phyloP scores from a whole-genome alignment of 495 filamentous ascomycete species.

The Tuber umbilicatum region DNA sequence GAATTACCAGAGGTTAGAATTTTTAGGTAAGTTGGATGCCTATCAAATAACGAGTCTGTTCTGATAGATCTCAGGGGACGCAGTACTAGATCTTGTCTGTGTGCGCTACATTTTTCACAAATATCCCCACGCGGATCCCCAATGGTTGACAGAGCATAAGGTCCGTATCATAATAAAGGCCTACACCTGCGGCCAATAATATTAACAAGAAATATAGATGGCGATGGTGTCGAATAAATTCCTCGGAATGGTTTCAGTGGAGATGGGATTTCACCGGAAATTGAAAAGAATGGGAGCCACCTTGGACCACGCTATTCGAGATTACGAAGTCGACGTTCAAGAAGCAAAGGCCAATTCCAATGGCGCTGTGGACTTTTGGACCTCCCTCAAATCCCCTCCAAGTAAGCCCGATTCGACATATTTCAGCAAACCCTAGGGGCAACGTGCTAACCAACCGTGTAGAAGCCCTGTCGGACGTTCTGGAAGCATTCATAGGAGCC shows the following conservation, averaged over 20 bases:
- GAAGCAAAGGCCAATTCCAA: constrained; percentile 50
- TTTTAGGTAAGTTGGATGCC: constrained; percentile 47
- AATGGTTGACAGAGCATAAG: constrained; percentile 98
- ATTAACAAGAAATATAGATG: constrained; percentile 52
- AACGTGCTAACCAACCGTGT: not conserved
- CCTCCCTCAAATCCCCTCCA: constrained; percentile 60
- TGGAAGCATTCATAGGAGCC: constrained; percentile 85
- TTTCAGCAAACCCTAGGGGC: not conserved
- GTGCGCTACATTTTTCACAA: constrained; percentile 71
- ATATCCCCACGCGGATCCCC: constrained; percentile 74
- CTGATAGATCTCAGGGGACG: constrained; percentile 53
- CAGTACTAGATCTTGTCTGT: constrained; percentile 80
- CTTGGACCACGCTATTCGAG: constrained; percentile 57
- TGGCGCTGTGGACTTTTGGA: constrained; percentile 66
- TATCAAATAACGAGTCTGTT: not conserved
- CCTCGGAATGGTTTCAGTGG: constrained; percentile 70
- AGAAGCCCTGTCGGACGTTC: constrained; percentile 73
- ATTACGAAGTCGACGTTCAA: constrained; percentile 63
- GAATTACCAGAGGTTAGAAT: constrained; percentile 87
- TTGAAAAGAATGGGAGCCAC: constrained; percentile 56
- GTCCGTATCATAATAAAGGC: constrained; percentile 35
- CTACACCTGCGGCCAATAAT: not conserved
- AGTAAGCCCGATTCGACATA: constrained; percentile 46
- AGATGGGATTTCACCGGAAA: constrained; percentile 68
- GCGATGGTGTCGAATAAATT: constrained; percentile 98